Base-by-base conservation (phyloP, 2,329 filamentous ascomycete species). In the Aspergillus versicolor region DNA sequence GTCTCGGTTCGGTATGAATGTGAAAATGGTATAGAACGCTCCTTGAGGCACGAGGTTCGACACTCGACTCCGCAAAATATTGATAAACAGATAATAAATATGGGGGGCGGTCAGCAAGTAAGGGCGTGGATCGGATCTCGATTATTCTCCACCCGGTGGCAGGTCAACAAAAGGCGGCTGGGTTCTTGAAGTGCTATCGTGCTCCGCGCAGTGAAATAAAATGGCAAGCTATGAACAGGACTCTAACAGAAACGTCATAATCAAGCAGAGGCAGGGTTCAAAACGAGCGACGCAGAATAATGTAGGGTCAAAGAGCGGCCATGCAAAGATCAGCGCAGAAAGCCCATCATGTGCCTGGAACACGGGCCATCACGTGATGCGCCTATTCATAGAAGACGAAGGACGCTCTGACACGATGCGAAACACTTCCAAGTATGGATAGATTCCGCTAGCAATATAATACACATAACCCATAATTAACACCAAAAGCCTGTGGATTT, bases 41-140 rank as follows among this genome's bases (percentile, higher is more conserved):
- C 17, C 30, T 24, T 4, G n/a, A 44, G 46, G 34, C 46, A 37
- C 17, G 43, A 53, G 44, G 13, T 24, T n/a, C 52, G 32, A 24
- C 45, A 50, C 8, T n/a, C 51, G 30, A 24, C 45, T 54, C n/a
- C 12, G 37, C 32, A 22, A 37, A 41, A 32, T 37, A n/a, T 51
- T 37, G 34, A 37, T 37, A 37, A 37, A 45, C 45, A 37, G 48
- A 38, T n/a, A 45, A 38, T n/a, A 45, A 45, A 24, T 46, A 57
- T 40, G 51, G 30, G 41, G 50, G 38, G 43, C 37, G 44, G 49
- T 42, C 42, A 38, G 22, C 24, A 53, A 52, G 54, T 24, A 51
- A 51, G 51, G 56, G 50, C 53, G 58, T 59, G 51, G 56, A 56
- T 56, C 61, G 46, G 60, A 59, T 56, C 58, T 30, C 27, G 27